Conservation (phyloP, 345 rosid genomes). For the Turnera subulata region DNA sequence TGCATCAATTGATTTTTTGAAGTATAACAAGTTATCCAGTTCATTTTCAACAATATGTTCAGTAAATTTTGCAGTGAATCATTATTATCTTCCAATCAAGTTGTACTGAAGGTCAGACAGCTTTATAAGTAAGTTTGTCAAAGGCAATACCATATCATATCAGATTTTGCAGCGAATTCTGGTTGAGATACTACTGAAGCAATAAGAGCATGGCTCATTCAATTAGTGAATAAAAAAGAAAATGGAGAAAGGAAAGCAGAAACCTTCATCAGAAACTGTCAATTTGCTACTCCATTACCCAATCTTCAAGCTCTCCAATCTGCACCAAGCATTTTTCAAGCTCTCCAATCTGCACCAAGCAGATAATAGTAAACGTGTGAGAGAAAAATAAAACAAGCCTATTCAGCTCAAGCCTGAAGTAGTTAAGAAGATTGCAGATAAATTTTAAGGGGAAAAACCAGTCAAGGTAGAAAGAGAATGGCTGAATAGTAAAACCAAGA, state of each 20-base stretch:
- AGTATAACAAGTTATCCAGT: too few species aligned
- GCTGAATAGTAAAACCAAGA: not conserved
- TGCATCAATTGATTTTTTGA: too few species aligned
- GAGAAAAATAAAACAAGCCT: not conserved
- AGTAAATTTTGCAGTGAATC: too few species aligned
- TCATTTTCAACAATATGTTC: too few species aligned
- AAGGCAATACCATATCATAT: too few species aligned
- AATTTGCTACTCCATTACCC: conserved; percentile 9
- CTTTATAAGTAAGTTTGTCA: too few species aligned
- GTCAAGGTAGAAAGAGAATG: not conserved
- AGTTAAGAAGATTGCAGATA: not conserved
- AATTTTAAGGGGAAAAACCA: not conserved
- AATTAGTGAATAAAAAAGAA: not conserved
- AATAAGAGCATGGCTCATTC: not conserved
- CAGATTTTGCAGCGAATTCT: too few species aligned
- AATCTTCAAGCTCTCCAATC: conserved; percentile 18
- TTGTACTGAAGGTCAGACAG: too few species aligned
- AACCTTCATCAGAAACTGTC: conserved; percentile 26
- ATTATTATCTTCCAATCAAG: too few species aligned
- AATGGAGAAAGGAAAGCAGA: not conserved
- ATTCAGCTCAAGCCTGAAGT: conserved; percentile 2
- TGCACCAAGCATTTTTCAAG: conserved; percentile 18
- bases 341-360: conserved; percentile 21
- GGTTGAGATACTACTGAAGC: not conserved
- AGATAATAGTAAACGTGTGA: conserved; percentile 8